Base-by-base conservation (phyloP, 495 filamentous ascomycete genomes). In the Podospora conica region DNA sequence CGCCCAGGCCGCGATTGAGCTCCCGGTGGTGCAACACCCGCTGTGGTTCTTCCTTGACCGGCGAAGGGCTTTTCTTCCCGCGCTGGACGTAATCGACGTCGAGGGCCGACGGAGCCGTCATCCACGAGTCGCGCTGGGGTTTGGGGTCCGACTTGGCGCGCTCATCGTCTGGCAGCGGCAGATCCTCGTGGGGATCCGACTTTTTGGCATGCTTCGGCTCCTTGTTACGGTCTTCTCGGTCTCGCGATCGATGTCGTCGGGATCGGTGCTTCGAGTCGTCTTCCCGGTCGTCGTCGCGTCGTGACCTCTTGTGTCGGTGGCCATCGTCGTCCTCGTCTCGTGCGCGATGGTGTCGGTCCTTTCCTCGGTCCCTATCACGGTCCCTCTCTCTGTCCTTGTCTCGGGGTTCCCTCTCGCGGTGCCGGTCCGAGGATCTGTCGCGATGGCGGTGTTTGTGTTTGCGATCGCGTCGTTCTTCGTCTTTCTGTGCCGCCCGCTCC, bases 21-120 rank as follows among this genome's bases (percentile, higher is more conserved):
- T 97, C 93, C 33, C 87, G 87, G 33, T 90, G 79, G 69, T 97
- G 92, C 22, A 96, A 85, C 56, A 88, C 89, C 21, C 93, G 86
- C 66, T 89, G 86, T 28, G 88, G 89, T 64, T 90, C 88, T 9
- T 88, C 85, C 60, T 84, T 83, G 9, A 87, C 80, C 57, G 85
- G 81, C 24, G 78, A 77, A 3, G 76, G 78, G 12, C 75, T 74
- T 66, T 85, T 82, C 9, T 73, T 68, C 63, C 83, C 85, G 65
- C 87, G 86, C 57, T 94, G 90, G 31, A 90, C 88, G 73, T 95
- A 96, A 68, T 97, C 92, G 63, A 97, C 82, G 59, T 93, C 91
- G 20, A 93, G 74, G 0, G 86, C 86, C 7, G 89, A 90, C 0
- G 95, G 93, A 3, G 87, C 88, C 68, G 93, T 86, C 96, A 98